Base-by-base conservation (phyloP, 1,284 basidiomycete species). In the Gomphus bonarii region DNA sequence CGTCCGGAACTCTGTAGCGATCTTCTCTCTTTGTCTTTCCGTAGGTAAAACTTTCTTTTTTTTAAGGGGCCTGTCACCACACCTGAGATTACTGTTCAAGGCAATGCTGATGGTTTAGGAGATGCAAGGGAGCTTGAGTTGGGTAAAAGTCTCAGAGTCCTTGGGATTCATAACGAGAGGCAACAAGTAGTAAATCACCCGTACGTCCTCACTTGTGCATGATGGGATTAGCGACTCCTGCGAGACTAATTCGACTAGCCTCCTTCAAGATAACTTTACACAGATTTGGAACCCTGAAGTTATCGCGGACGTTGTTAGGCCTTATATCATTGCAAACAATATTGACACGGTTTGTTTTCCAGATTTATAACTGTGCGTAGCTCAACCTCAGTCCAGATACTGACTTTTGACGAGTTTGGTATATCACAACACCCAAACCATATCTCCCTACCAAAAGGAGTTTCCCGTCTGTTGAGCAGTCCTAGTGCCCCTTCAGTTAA, bases 361-460 rank as follows among this genome's bases (percentile, higher is more conserved):
- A 28, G 51, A 42, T 33, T 18, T 58, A 35, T 43, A 25, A 38
- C 46, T 20, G 8, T 48, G 16, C 46, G 18, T 16, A 14, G 12
- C 10, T 30, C 12, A 30, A 28, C 50, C 11, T 33, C 46, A 43
- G 54, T 38, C 55, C 50, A 95, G 89, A 83, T 99, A 56, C 73
- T 99, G 58, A 97, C 95, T 0, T 99, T 99, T 65, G 95, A 99
- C 71, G 61, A 70, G 0, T 62, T 68, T 3, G 95, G 97, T 1
- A 75, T 99, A 4, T 94, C 93, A 8, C 76, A 74, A 0, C 95
- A 99, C 66, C 86, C 90, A 0, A 99, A 99, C 69, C 95, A 99
- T 70, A 77, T 77, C 57, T 85, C 91, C 0, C 72, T 95, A 20
- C 79, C 79, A n/a, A 64, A 69, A 46, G 85, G 88, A 51, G 75